Evolutionary conservation across 441 rosid species (phyloP).

Genomic region (Euphorbia schlechtendalii): DNA sequence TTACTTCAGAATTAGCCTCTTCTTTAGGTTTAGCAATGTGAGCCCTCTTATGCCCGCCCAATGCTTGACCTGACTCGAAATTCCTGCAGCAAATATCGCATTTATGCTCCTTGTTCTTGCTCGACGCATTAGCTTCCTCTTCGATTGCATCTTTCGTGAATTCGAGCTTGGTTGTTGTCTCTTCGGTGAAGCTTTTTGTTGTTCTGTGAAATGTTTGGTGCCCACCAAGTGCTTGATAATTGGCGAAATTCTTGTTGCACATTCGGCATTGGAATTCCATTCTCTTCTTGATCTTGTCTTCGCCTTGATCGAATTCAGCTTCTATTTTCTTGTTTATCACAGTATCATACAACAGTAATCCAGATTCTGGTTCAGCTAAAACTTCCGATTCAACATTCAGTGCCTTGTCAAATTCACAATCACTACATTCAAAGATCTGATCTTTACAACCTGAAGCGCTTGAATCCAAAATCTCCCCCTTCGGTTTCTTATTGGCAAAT

Average conservation of each 20-base stretch:
- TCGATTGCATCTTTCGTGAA: conserved; percentile 17
- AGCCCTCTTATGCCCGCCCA: conserved; percentile 62
- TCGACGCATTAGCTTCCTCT: conserved; percentile 15
- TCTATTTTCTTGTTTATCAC: conserved; percentile 16
- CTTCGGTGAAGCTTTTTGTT: conserved; percentile 19
- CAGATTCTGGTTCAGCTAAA: conserved; percentile 15
- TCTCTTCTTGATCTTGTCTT: conserved; percentile 19
- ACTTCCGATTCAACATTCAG: conserved; percentile 18
- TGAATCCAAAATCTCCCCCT: conserved; percentile 15
- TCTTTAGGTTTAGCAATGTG: conserved; percentile 29
- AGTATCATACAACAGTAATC: conserved; percentile 12
- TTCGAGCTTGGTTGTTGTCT: conserved; percentile 19
- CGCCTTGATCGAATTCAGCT: conserved; percentile 14
- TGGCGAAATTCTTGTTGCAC: conserved; percentile 44
- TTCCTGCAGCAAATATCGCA: conserved; percentile 39
- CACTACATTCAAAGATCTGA: conserved; percentile 19
- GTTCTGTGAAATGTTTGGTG: conserved; percentile 50
- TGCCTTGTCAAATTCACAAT: conserved; percentile 17
- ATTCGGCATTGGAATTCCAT: conserved; percentile 34
- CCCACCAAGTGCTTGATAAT: conserved; percentile 62
- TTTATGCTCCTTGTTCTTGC: conserved; percentile 28
- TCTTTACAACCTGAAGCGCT: conserved; percentile 24
- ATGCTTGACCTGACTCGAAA: conserved; percentile 47
- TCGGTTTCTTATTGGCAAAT: conserved; percentile 19
- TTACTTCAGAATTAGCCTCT: too few relatives aligned